These are phyloP conservation scores for Fomes fomentarius DNA, from an alignment of 1,284 basidiomycete species.

Conservation along the genomic window DNA sequence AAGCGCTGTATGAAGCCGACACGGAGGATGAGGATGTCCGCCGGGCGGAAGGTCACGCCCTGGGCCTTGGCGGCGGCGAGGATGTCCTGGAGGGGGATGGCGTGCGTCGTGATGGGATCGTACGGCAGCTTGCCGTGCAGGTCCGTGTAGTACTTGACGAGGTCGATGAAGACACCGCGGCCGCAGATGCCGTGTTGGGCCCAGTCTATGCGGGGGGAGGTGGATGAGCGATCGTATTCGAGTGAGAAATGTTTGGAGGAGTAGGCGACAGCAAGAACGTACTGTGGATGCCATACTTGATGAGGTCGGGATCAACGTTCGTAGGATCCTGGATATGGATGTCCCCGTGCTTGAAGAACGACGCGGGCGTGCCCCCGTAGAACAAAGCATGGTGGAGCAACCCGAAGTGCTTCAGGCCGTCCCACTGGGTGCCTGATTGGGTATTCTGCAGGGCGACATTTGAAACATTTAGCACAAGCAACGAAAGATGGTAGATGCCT, in stretches of 20 bases:
- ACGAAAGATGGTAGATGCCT: too few relatives aligned
- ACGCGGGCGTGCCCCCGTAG: conserved; percentile 61
- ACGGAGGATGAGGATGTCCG: conserved; percentile 66
- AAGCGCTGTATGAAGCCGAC: conserved; percentile 71
- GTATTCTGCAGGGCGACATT: conserved; percentile 53
- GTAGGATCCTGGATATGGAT: conserved; percentile 52
- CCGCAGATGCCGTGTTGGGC: conserved; percentile 76
- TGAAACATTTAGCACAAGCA: background rate
- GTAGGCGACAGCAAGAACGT: conserved; percentile 27
- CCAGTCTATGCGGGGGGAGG: conserved; percentile 55
- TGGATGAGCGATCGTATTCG: too few relatives aligned
- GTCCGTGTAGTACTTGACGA: conserved; percentile 56
- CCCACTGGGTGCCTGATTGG: conserved; percentile 79
- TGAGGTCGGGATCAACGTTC: conserved; percentile 49
- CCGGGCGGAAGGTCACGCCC: conserved; percentile 48
- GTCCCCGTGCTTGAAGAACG: conserved; percentile 48
- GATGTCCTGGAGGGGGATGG: conserved; percentile 58
- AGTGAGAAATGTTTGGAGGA: too few relatives aligned
- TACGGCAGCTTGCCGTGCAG: conserved; percentile 52
- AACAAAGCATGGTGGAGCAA: conserved; percentile 57
- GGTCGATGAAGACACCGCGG: conserved; percentile 69
- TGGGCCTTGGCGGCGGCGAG: conserved; percentile 64
- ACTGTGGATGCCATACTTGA: conserved; percentile 72
- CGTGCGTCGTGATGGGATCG: conserved; percentile 66
- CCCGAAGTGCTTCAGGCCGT: conserved; percentile 68